phyloP scores from a whole-genome alignment of 331 rosid genomes.

The Acacia pycnantha region DNA sequence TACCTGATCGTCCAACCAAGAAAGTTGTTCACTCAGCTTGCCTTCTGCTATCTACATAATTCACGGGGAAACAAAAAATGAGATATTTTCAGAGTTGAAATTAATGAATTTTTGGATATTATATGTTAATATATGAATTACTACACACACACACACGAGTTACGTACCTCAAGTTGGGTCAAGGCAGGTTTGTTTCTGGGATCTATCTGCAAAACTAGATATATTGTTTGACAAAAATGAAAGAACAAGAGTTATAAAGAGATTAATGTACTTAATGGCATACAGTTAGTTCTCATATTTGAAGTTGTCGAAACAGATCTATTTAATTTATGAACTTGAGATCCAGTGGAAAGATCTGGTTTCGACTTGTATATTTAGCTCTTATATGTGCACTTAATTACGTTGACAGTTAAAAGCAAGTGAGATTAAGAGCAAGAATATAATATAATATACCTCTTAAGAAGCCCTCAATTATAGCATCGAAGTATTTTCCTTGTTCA shows the following conservation, averaged over 20 bases:
- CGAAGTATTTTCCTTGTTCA: not conserved
- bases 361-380: not conserved
- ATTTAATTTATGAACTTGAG: not conserved
- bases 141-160: not conserved
- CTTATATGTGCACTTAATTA: not conserved
- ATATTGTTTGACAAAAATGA: not conserved
- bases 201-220: not conserved
- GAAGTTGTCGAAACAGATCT: not conserved
- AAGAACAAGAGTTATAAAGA: not conserved
- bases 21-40: not conserved
- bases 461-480: not conserved
- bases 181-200: not conserved
- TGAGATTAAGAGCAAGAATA: not conserved
- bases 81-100: not conserved
- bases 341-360: not conserved
- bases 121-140: not conserved
- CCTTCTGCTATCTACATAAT: not conserved
- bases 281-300: not conserved
- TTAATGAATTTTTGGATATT: not conserved
- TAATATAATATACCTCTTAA: not conserved
- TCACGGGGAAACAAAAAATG: not conserved
- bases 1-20: conserved; percentile 7
- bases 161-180: not conserved
- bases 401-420: not conserved
- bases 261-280: not conserved